These are phyloP conservation scores for Acrodontium crateriforme DNA, from an alignment of 2,329 filamentous ascomycete species.

Conservation along the genomic window DNA sequence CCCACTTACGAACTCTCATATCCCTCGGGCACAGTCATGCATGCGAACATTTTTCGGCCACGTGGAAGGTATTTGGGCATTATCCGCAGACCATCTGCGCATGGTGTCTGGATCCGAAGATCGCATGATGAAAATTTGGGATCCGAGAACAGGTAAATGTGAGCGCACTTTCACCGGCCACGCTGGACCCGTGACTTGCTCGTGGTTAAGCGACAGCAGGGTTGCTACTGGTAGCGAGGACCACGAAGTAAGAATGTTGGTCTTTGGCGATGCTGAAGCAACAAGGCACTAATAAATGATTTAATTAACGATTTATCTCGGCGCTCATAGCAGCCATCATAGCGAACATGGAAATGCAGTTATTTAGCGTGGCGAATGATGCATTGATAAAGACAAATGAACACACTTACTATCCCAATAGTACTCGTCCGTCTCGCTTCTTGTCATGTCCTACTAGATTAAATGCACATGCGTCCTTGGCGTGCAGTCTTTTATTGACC, in stretches of 20 bases:
- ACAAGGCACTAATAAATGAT: too few species aligned
- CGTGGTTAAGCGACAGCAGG: constrained; percentile 76
- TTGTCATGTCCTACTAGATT: too few species aligned
- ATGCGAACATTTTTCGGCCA: constrained; percentile 93
- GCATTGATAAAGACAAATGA: too few species aligned
- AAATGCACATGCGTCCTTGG: too few species aligned
- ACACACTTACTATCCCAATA: too few species aligned
- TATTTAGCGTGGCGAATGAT: too few species aligned
- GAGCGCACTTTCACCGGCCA: constrained; percentile 88
- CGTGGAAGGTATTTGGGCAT: constrained; percentile 87
- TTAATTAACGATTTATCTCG: too few species aligned
- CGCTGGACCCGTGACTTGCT: constrained; percentile 79
- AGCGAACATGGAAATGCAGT: too few species aligned
- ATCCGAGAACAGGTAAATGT: constrained; percentile 78
- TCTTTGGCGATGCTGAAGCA: constrained; percentile 22
- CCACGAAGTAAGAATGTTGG: constrained; percentile 62
- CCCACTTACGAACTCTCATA: constrained; percentile 21
- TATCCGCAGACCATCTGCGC: constrained; percentile 76
- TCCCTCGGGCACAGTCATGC: constrained; percentile 39
- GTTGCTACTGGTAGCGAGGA: constrained; percentile 91
- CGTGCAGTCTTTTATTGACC: too few species aligned
- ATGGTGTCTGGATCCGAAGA: constrained; percentile 86
- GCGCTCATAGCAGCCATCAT: too few species aligned
- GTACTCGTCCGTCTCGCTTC: too few species aligned
- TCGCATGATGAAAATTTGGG: constrained; percentile 92